Percentiles rank a stretch among this genome's conserved stretches.
Conservation (phyloP, 2,329 filamentous ascomycete genomes). For the Aspergillus caelatus region DNA sequence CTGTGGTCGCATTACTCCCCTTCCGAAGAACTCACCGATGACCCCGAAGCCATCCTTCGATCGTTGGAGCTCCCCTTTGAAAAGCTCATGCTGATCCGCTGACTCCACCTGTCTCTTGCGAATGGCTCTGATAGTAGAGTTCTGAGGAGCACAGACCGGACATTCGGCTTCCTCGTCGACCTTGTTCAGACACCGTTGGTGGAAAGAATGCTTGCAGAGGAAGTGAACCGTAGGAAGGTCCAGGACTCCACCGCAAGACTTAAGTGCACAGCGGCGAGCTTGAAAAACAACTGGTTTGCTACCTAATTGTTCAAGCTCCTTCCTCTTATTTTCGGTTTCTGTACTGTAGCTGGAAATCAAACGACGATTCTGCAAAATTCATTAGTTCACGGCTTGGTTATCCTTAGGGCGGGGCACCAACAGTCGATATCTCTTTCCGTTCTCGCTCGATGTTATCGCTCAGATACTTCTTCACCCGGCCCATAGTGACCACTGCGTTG, state of each 20-base stretch:
- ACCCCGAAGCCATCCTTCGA: constrained; percentile 86
- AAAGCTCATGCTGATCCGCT: constrained; percentile 84
- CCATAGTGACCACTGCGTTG: constrained; percentile 89
- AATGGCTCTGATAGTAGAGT: constrained; percentile 86
- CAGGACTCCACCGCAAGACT: constrained; percentile 74
- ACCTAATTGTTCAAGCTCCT: constrained; percentile 75
- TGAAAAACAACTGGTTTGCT: constrained; percentile 87
- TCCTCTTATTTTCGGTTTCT: constrained; percentile 78
- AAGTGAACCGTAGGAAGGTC: constrained; percentile 94
- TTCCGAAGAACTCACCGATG: constrained; percentile 90
- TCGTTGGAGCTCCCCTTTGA: constrained; percentile 75
- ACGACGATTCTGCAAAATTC: constrained; percentile 65
- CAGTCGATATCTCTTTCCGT: constrained; percentile 76
- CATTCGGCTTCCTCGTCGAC: constrained; percentile 73
- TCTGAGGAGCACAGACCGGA: constrained; percentile 79
- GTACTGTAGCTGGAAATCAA: constrained; percentile 80
- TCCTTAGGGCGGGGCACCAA: constrained; percentile 26
- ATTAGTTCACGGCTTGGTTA: constrained; percentile 19
- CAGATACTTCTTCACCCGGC: constrained; percentile 92
- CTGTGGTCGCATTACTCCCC: constrained; percentile 75
- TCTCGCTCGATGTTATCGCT: constrained; percentile 86
- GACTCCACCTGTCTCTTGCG: constrained; percentile 83
- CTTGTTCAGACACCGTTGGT: constrained; percentile 81
- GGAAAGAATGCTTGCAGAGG: constrained; percentile 95
- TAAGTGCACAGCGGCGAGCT: constrained; percentile 71